Conservation (phyloP, 192 early-diverging fungal species). For the Rhizophagus sp. region DNA sequence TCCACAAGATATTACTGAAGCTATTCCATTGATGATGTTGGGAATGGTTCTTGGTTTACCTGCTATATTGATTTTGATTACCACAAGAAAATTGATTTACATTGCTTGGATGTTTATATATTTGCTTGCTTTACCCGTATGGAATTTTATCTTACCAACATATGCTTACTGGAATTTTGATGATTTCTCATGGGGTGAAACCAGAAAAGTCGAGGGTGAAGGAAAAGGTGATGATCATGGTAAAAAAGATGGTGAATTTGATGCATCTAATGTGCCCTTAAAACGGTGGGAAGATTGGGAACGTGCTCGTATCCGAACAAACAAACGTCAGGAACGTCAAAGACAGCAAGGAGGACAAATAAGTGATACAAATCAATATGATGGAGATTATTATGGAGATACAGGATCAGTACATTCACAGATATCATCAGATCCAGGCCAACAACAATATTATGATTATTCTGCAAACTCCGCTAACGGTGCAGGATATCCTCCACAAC, state of each 20-base stretch:
- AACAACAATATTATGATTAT: slow-evolving; percentile 43
- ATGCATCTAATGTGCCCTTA: slow-evolving; percentile 77
- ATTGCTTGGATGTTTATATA: slow-evolving; percentile 92
- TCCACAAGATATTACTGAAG: slow-evolving; percentile 58
- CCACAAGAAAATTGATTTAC: slow-evolving; percentile 82
- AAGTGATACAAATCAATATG: not conserved
- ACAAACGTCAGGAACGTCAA: slow-evolving; percentile 58
- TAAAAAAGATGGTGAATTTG: slow-evolving; percentile 77
- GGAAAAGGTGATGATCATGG: slow-evolving; percentile 75
- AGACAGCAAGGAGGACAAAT: slow-evolving; percentile 37
- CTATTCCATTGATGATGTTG: slow-evolving; percentile 75
- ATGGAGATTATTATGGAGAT: slow-evolving; percentile 19
- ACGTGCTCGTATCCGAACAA: slow-evolving; percentile 73
- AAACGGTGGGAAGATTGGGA: slow-evolving; percentile 45
- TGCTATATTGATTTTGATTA: slow-evolving; percentile 86
- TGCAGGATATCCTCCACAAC: slow-evolving; percentile 12
- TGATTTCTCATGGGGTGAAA: slow-evolving; percentile 87
- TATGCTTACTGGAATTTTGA: slow-evolving; percentile 96
- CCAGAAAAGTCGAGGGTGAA: slow-evolving; percentile 73
- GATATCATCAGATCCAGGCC: slow-evolving; percentile 33
- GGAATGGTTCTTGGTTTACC: slow-evolving; percentile 85
- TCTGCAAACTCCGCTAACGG: not conserved
- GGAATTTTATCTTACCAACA: slow-evolving; percentile 89
- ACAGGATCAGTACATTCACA: not conserved
- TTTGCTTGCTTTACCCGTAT: slow-evolving; percentile 81